phyloP scores from a whole-genome alignment of 202 grass and related monocot species.

The Musa balbisiana region DNA sequence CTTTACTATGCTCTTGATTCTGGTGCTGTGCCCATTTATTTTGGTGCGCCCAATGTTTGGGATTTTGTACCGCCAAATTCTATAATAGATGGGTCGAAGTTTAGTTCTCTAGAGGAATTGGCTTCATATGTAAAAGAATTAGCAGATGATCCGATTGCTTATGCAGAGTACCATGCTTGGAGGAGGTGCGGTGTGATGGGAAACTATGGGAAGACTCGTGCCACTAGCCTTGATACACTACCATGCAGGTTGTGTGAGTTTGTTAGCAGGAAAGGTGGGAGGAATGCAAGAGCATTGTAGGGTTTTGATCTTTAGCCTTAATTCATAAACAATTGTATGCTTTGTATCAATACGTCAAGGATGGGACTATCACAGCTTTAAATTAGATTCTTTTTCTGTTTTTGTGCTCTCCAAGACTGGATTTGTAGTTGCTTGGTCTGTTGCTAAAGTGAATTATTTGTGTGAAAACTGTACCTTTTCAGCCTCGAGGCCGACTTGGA shows the following conservation, averaged over 20 bases:
- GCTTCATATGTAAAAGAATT: conserved; percentile 34
- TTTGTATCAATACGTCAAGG: neutral
- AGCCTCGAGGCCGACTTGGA: too few relatives aligned
- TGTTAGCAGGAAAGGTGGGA: conserved; percentile 34
- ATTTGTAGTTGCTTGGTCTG: too few relatives aligned
- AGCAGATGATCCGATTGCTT: conserved; percentile 43
- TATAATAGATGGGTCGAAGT: conserved; percentile 33
- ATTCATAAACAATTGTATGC: conserved; percentile 4
- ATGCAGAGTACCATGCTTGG: conserved; percentile 45
- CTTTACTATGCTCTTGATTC: conserved; percentile 43
- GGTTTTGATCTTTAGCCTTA: conserved; percentile 3
- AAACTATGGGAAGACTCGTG: conserved; percentile 39
- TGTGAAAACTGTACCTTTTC: too few relatives aligned
- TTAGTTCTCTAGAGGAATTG: conserved; percentile 28
- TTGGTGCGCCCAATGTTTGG: conserved; percentile 34
- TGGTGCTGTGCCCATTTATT: conserved; percentile 39
- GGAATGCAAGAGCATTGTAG: conserved; percentile 6
- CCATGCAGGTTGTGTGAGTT: conserved; percentile 41
- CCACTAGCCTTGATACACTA: conserved; percentile 36
- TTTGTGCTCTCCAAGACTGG: too few relatives aligned
- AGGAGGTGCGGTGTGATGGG: conserved; percentile 43
- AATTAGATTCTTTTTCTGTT: neutral
- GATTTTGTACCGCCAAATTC: conserved; percentile 41
- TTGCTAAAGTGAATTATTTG: too few relatives aligned
- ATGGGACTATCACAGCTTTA: neutral